Base-by-base conservation (phyloP, 345 rosid species). In the Dipteronia sinensis region DNA sequence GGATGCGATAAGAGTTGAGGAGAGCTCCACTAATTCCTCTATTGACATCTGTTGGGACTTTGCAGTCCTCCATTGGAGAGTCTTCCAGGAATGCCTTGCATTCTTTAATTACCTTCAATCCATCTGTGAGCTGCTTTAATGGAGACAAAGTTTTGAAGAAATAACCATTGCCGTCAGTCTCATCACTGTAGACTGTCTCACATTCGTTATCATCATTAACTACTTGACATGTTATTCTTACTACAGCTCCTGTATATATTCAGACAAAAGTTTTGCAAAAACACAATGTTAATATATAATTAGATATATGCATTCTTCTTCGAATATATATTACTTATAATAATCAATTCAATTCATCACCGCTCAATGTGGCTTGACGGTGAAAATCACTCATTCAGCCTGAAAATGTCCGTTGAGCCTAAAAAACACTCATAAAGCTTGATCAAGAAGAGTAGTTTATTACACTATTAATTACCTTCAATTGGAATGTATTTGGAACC, bases 11-110 rank as follows among this genome's bases (percentile, higher is more conserved):
- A 63, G 81, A 65, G 20, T 81, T 78, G 46, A 79, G 65, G 9
- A 55, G 72, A 76, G 79, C 81, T 47, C 87, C 87, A 17, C 40
- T 25, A 2, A 84, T 47, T 20, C 85, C 85, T 65, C 61, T 65
- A 76, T 81, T 84, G 11, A 81, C 77, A 65, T 81, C 73, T 3
- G 77, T 73, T 4, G 81, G 81, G 12, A 84, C 55, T 11, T 77
- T 67, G 17, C 90, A 83, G 59, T 29, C 65, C 31, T 73, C 66
- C 10, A 34, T 15, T 3, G 88, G 86, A 53, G 85, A 84, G 16
- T 58, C 10, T 22, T 81, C 81, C 15, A 83, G 75, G 75, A 85
- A 85, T 8, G 84, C 86, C 51, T 82, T 85, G 86, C 90, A 87
- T 17, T 82, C 84, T n/a, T 34, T 73, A 31, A 85, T 34, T 34